Evolutionary conservation across 73 alveolate genomes (phyloP).

Genomic region (Paramecium caudatum): DNA sequence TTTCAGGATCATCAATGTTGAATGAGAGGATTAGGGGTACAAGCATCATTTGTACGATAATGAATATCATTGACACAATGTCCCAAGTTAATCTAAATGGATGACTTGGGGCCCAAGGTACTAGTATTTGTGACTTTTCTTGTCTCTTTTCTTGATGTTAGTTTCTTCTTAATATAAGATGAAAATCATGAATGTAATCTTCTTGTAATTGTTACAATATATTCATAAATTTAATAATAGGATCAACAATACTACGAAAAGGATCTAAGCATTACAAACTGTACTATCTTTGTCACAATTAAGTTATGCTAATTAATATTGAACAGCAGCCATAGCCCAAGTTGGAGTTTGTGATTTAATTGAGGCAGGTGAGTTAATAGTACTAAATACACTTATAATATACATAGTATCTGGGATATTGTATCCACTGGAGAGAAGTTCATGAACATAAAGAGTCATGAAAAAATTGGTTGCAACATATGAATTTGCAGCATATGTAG

Average conservation of each 20-base stretch:
- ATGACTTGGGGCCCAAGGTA: slow-evolving; percentile 14
- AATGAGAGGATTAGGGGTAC: slow-evolving; percentile 30
- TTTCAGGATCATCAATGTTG: neutral
- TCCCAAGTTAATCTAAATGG: slow-evolving; percentile 40
- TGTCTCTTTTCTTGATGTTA: neutral
- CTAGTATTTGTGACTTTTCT: neutral
- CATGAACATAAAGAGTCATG: neutral
- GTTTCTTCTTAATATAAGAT: neutral
- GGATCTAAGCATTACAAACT: neutral
- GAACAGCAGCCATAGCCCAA: slow-evolving; percentile 33
- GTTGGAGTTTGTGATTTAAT: slow-evolving; percentile 26
- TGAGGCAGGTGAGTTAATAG: neutral
- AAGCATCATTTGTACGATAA: slow-evolving; percentile 38
- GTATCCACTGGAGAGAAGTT: neutral
- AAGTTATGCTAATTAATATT: slow-evolving; percentile 39
- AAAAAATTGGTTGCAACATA: slow-evolving; percentile 8
- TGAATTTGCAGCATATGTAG: slow-evolving; percentile 12
- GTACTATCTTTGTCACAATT: slow-evolving; percentile 24
- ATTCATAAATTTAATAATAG: neutral
- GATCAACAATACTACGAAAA: no score
- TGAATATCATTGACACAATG: slow-evolving; percentile 4
- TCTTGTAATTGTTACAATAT: neutral
- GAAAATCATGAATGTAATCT: slow-evolving; percentile 40
- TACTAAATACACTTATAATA: neutral
- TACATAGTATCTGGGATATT: slow-evolving; percentile 42